Evolutionary conservation across 2,329 filamentous ascomycete species (phyloP).

Genomic region (Phialophora chinensis): DNA sequence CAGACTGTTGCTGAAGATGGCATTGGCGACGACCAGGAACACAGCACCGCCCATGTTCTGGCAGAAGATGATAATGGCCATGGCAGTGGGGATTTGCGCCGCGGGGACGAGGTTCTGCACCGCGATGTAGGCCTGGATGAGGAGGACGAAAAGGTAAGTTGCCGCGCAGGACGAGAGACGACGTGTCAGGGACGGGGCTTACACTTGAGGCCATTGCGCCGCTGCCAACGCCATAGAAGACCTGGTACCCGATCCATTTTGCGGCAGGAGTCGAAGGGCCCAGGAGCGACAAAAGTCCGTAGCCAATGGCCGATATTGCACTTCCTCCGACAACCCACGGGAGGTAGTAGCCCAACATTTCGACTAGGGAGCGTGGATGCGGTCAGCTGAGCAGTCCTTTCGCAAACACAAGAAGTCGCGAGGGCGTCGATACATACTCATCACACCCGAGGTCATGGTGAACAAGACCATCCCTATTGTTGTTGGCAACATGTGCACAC

Average conservation of each 20-base stretch:
- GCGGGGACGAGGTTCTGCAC: conserved; percentile 41
- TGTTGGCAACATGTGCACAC: conserved; percentile 48
- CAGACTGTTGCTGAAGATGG: conserved; percentile 42
- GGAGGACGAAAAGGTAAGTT: no score
- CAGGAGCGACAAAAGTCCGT: conserved; percentile 37
- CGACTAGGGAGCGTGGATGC: background rate
- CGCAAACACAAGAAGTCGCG: background rate
- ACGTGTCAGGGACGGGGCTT: background rate
- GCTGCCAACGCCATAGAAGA: conserved; percentile 32
- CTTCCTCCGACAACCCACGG: conserved; percentile 17
- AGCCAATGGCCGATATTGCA: conserved; percentile 25
- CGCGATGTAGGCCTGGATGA: conserved; percentile 40
- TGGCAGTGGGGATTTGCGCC: conserved; percentile 40
- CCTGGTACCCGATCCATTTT: conserved; percentile 45
- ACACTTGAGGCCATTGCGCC: conserved; percentile 13
- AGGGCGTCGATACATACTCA: conserved; percentile 18
- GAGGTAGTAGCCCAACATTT: conserved; percentile 24
- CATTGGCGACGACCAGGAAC: conserved; percentile 42
- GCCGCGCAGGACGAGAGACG: no score
- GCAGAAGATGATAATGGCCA: conserved; percentile 43
- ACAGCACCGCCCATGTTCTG: conserved; percentile 46
- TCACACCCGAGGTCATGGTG: conserved; percentile 11
- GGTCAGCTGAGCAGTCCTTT: conserved; percentile 4
- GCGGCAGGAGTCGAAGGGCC: conserved; percentile 31
- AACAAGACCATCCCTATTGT: conserved; percentile 39